Evolutionary conservation across 169 alveolate species (phyloP).

Genomic region (Perkinsus marinus): DNA sequence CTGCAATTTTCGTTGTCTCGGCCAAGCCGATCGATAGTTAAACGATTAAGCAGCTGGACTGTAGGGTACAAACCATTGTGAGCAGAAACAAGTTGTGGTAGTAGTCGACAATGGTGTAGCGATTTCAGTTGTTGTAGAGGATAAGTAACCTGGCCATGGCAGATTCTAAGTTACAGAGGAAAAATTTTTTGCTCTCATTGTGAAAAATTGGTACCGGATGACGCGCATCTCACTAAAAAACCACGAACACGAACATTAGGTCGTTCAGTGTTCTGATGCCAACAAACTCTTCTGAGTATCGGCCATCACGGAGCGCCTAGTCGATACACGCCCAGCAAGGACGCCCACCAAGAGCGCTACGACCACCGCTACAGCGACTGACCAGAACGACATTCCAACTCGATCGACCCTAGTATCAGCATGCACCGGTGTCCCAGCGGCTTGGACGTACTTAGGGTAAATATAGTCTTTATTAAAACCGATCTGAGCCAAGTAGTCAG

Average conservation of each 20-base stretch:
- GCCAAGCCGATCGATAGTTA: no score
- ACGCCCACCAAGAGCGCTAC: background rate
- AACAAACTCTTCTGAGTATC: background rate
- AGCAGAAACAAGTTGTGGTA: no score
- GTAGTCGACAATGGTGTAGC: no score
- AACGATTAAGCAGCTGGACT: no score
- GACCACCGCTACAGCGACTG: background rate
- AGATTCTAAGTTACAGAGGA: no score
- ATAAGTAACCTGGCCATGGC: no score
- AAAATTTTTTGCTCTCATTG: no score
- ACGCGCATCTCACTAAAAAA: background rate
- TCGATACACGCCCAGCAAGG: background rate
- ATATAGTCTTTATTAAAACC: background rate
- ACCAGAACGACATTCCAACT: background rate
- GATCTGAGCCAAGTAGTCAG: background rate
- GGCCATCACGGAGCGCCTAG: background rate
- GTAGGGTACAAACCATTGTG: no score
- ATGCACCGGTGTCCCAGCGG: background rate
- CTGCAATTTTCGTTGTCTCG: no score
- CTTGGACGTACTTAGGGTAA: background rate
- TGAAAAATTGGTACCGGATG: background rate
- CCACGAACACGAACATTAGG: background rate
- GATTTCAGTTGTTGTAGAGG: no score
- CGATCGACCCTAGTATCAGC: background rate
- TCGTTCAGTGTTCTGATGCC: background rate